Conservation (phyloP, 2,329 filamentous ascomycete species). For the Alternaria sp. region DNA sequence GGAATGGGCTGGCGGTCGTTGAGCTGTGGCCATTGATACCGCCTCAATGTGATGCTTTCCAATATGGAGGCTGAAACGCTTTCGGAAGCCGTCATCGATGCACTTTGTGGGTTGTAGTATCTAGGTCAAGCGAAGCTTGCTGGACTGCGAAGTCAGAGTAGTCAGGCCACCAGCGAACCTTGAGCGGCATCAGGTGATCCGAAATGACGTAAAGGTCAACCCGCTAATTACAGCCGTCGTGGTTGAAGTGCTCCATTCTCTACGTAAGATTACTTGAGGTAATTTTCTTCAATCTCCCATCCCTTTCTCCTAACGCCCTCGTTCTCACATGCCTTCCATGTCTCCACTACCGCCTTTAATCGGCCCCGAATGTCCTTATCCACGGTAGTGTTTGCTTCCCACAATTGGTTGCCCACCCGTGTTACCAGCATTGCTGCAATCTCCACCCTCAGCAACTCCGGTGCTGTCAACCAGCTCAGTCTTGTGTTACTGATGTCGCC, state of each 20-base stretch:
- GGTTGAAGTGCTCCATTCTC: neutral
- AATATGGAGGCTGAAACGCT: neutral
- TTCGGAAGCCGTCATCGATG: neutral
- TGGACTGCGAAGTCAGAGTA: neutral
- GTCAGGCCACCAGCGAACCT: neutral
- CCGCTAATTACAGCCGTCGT: neutral
- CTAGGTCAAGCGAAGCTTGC: neutral
- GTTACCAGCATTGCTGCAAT: conserved; percentile 31
- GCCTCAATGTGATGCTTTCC: neutral
- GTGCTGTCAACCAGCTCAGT: conserved; percentile 32
- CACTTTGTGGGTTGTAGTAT: too few species aligned
- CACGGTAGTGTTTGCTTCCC: neutral
- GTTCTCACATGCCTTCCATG: conserved; percentile 33
- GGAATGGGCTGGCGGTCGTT: neutral
- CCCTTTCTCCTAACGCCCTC: conserved; percentile 39
- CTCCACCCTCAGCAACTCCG: conserved; percentile 37
- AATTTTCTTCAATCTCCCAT: conserved; percentile 2
- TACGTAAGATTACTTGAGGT: neutral
- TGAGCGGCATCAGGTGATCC: neutral
- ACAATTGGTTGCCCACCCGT: neutral
- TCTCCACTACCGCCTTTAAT: conserved; percentile 19
- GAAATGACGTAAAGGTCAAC: neutral
- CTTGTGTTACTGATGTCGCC: conserved; percentile 34
- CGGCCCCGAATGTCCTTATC: conserved; percentile 9
- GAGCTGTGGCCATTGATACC: neutral